Evolutionary conservation across 306 rosid species (phyloP), one percentile per base, ranked within the genome.

Genomic region (Luffa acutangula): DNA sequence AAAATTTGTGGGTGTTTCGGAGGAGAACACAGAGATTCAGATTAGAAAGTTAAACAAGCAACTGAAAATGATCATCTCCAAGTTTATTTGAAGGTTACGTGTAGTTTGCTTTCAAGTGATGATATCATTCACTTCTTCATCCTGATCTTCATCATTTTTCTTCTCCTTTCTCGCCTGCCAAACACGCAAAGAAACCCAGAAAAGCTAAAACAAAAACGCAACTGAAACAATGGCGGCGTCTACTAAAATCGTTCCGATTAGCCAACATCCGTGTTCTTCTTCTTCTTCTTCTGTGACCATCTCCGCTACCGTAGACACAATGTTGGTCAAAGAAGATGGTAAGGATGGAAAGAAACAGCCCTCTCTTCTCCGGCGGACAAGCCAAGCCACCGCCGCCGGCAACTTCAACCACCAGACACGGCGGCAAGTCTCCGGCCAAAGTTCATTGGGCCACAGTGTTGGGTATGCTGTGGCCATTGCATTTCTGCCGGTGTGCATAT

Each of bases 381-480:
- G 21, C 12, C 76, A 62, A 48, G 42, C 82, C 9, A 10, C 33
- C 21, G 42, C 58, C 46, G 41, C 77, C 52, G 57, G 62, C 69
- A 76, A 34, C 67, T 37, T 20, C 59, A 17, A 86, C 74, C 94
- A 87, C 83, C 85, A 94, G 64, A 60, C 91, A 51, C 92, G 98
- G 10, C 86, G 94, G 11, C 88, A 93, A 56, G 70, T 63, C 46
- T 83, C 90, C 11, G 87, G 97, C 53, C 91, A 87, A 0, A 88
- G 85, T 46, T 85, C 96, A 37, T 64, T 90, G 13, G 81, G 86
- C 39, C 17, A 56, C 21, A 89, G 85, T 41, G 89, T 85, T 58
- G 80, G 87, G 72, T 87, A 85, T 81, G 93, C 85, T 58, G 94
- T 90, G 20, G 86, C 90, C 3, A 86, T 89, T 80, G 90, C 94